Evolutionary conservation across 2,329 filamentous ascomycete genomes (phyloP), one percentile per base, ranked within the genome.

Genomic region (Colletotrichum sp.): DNA sequence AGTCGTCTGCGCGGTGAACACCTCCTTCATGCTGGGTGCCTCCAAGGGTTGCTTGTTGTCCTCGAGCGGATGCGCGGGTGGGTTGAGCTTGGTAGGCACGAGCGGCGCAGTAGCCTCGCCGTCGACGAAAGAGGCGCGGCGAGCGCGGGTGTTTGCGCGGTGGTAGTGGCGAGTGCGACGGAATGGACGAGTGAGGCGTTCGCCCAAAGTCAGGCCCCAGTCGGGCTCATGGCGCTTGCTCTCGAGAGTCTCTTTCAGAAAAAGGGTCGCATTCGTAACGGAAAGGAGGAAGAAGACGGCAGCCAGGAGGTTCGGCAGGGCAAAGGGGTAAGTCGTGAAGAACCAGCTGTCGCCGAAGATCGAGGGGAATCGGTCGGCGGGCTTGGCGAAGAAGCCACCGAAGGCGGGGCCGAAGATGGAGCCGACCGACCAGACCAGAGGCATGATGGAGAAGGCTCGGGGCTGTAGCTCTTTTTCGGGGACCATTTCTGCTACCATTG

Each of bases 401-500:
- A 98, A 94, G 6, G 92, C 93, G 2, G 96, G 96, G 0, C 96
- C 96, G 79, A 98, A 94, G 48, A 98, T 95, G 44, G 93, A 94
- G 1, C 96, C 96, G 68, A 98, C 87, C 13, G 93, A 96, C 94
- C 95, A 98, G 36, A 91, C 94, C 19, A 98, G 86, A 6, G 96
- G 96, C 96, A 98, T 98, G 61, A 98, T 89, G 78, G 94, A 96
- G 84, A 98, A 98, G 0, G 97, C 97, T 68, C 92, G 89, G 0
- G 96, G 96, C 81, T 98, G 96, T 8, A 98, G 88, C 81, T 96
- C 94, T 82, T 91, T 95, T 83, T 97, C 93, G 0, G 95, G 94
- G 3, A 98, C 96, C 90, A 98, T 93, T 84, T 98, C 96, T 0
- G 96, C 96, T 3, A 98, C 96, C 87, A 97, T 95, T 19, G 95